These are phyloP conservation scores for Chlorophyllum brunneum DNA, from an alignment of 768 basidiomycete species.

Conservation along the genomic window DNA sequence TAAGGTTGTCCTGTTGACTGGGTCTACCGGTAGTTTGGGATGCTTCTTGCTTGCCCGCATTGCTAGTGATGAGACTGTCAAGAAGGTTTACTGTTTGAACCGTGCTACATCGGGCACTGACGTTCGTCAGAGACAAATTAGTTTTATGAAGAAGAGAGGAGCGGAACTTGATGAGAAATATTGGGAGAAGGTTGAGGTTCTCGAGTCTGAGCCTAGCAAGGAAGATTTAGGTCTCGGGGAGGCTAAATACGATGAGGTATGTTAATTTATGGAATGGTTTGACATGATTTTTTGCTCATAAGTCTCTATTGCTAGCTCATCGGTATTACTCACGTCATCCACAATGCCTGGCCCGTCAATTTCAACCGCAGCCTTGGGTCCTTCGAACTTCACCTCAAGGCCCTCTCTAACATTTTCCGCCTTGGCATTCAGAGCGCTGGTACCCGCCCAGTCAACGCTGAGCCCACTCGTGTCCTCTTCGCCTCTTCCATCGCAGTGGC, in stretches of 20 bases:
- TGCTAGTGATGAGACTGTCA: conserved; percentile 19
- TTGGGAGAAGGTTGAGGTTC: conserved; percentile 28
- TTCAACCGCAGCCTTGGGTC: conserved; percentile 38
- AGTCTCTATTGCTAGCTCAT: conserved; percentile 16
- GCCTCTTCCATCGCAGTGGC: conserved; percentile 34
- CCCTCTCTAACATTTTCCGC: conserved; percentile 20
- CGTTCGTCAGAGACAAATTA: conserved; percentile 23
- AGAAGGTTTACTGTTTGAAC: conserved; percentile 31
- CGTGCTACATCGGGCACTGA: conserved; percentile 18
- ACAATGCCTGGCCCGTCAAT: conserved; percentile 43
- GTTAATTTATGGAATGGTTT: background rate
- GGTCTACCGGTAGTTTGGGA: conserved; percentile 38
- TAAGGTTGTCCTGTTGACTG: conserved; percentile 32
- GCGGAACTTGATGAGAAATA: conserved; percentile 18
- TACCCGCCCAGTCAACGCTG: conserved; percentile 28
- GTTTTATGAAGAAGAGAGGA: conserved; percentile 28
- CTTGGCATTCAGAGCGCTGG: conserved; percentile 28
- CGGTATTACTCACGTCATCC: conserved; percentile 26
- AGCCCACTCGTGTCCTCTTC: conserved; percentile 26
- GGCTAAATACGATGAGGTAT: conserved; percentile 23
- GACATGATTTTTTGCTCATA: background rate
- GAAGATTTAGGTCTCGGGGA: conserved; percentile 23
- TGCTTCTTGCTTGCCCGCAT: conserved; percentile 30
- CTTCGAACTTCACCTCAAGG: conserved; percentile 37
- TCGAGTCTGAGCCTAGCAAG: conserved; percentile 24